Evolutionary conservation across 2,329 filamentous ascomycete genomes (phyloP).

Genomic region (Westerdykella ornata): DNA sequence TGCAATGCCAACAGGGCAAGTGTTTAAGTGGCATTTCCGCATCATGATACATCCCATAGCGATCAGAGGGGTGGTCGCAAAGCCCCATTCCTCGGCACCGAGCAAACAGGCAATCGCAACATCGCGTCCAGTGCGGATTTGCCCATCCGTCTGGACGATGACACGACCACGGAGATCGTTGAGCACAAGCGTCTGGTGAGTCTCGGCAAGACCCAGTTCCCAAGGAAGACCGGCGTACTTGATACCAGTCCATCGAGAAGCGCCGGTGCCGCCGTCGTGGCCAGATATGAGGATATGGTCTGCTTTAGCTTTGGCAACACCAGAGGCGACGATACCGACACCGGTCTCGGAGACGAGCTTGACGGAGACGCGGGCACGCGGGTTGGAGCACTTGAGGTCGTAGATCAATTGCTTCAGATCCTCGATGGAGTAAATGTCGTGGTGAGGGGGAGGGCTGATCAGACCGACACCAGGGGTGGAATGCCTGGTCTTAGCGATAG

Average conservation of each 20-base stretch:
- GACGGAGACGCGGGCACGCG: slow-evolving; percentile 84
- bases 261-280: slow-evolving; percentile 94
- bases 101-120: slow-evolving; percentile 90
- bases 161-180: slow-evolving; percentile 95
- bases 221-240: slow-evolving; percentile 96
- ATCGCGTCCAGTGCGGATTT: slow-evolving; percentile 86
- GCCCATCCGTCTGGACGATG: slow-evolving; percentile 92
- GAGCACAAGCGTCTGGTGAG: slow-evolving; percentile 89
- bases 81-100: slow-evolving; percentile 97
- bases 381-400: slow-evolving; percentile 93
- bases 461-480: slow-evolving; percentile 94
- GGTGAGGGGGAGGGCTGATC: slow-evolving; percentile 91
- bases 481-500: slow-evolving; percentile 89
- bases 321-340: slow-evolving; percentile 94
- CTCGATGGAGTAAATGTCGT: slow-evolving; percentile 98
- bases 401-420: slow-evolving; percentile 97
- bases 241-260: slow-evolving; percentile 96
- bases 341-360: slow-evolving; percentile 97
- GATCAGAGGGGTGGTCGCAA: slow-evolving; percentile 88
- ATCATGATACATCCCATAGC: slow-evolving; percentile 97
- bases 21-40: slow-evolving; percentile 66
- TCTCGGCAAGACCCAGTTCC: slow-evolving; percentile 94
- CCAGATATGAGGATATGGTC: slow-evolving; percentile 96
- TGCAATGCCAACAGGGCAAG: slow-evolving; percentile 87
- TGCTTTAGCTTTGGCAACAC: slow-evolving; percentile 95